Evolutionary conservation across 768 basidiomycete genomes (phyloP).

Genomic region (Auricularia cornea): DNA sequence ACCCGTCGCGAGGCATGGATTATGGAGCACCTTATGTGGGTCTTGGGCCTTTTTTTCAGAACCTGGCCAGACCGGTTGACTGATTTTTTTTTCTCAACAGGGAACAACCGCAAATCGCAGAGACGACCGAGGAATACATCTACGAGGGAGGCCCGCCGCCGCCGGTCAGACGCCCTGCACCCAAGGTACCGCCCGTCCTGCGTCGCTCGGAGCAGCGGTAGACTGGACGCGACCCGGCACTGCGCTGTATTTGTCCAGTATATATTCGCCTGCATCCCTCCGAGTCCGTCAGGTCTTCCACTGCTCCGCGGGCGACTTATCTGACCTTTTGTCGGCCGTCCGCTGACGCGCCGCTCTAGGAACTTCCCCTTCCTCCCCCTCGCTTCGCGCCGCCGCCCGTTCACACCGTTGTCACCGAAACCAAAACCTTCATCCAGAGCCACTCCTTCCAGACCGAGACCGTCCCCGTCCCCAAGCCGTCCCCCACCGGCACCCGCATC

Average conservation of each 20-base stretch:
- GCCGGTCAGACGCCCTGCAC: slow-evolving; percentile 45
- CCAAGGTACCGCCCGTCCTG: slow-evolving; percentile 83
- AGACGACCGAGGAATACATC: slow-evolving; percentile 57
- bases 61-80: background rate
- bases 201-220: slow-evolving; percentile 87
- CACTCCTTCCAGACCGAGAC: slow-evolving; percentile 28
- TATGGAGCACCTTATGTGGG: slow-evolving; percentile 87
- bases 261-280: background rate
- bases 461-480: slow-evolving; percentile 60
- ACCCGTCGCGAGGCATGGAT: slow-evolving; percentile 84
- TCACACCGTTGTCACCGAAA: slow-evolving; percentile 38
- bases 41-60: slow-evolving; percentile 6
- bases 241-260: background rate
- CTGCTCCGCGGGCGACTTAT: background rate
- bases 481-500: slow-evolving; percentile 70
- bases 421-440: slow-evolving; percentile 28
- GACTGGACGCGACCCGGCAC: background rate
- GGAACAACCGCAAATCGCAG: slow-evolving; percentile 45
- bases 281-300: slow-evolving; percentile 1
- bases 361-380: slow-evolving; percentile 35
- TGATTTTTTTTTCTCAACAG: background rate
- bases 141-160: slow-evolving; percentile 53
- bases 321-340: background rate
- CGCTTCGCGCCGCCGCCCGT: slow-evolving; percentile 28
- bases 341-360: slow-evolving; percentile 21